Evolutionary conservation across 164 flowering plant species (phyloP).

Genomic region (Piper betle): DNA sequence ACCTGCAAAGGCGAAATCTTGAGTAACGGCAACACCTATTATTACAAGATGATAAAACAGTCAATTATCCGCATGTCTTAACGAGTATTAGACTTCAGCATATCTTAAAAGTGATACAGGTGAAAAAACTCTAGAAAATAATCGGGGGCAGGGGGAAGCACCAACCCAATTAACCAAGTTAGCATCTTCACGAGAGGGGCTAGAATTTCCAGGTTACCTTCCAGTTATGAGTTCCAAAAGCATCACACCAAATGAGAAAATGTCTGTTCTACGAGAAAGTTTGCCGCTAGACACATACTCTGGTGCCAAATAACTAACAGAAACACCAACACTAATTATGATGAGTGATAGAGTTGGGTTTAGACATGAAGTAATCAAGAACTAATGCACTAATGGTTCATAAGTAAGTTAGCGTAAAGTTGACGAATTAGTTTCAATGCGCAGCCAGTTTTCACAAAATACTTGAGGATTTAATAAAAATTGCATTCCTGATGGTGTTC

Average conservation of each 20-base stretch:
- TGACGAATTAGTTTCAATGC: no score
- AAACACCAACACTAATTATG: background rate
- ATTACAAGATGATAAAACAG: slow-evolving; percentile 7
- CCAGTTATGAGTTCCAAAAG: slow-evolving; percentile 90
- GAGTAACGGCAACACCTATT: slow-evolving; percentile 78
- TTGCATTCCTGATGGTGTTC: background rate
- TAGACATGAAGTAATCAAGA: no score
- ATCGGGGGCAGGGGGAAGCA: background rate
- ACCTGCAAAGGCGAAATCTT: slow-evolving; percentile 53
- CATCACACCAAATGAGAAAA: slow-evolving; percentile 88
- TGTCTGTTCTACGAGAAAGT: slow-evolving; percentile 81
- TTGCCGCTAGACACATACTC: slow-evolving; percentile 93
- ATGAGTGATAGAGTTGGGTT: no score
- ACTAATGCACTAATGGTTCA: no score
- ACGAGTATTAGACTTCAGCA: background rate
- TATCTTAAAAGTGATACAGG: background rate
- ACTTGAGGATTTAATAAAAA: no score
- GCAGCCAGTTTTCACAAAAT: no score
- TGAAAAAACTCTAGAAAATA: background rate
- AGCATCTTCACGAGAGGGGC: slow-evolving; percentile 45
- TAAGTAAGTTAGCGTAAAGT: no score
- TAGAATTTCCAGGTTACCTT: slow-evolving; percentile 56
- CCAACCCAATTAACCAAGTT: slow-evolving; percentile 94
- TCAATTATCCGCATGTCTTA: background rate
- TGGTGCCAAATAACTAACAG: slow-evolving; percentile 78